These are phyloP conservation scores for Ilex paraguariensis DNA, from an alignment of 305 asterid genomes.

Conservation along the genomic window DNA sequence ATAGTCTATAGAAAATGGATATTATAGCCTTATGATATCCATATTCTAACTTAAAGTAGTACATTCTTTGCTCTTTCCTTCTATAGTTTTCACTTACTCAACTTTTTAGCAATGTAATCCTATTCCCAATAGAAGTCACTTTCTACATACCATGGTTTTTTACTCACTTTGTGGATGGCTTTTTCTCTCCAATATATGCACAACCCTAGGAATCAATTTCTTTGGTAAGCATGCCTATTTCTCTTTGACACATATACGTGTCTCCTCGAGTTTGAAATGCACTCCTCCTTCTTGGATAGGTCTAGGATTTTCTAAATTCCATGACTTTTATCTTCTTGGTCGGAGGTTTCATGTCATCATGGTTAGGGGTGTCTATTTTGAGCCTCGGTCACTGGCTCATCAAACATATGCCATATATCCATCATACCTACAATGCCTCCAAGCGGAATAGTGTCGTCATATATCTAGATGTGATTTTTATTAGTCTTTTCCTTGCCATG, in stretches of 20 bases:
- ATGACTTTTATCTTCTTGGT: constrained; percentile 80
- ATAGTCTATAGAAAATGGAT: no score
- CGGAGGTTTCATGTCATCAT: constrained; percentile 89
- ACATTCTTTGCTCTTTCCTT: no score
- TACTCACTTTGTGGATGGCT: constrained; percentile 85
- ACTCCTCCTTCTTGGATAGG: constrained; percentile 31
- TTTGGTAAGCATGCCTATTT: constrained; percentile 55
- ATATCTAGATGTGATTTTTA: constrained; percentile 69
- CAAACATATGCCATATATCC: constrained; percentile 87
- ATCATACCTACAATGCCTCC: constrained; percentile 84
- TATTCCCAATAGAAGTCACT: constrained; percentile 77
- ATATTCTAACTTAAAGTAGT: no score
- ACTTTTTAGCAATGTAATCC: constrained; percentile 68
- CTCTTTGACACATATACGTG: neutral
- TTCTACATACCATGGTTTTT: constrained; percentile 92
- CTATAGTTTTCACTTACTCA: constrained; percentile 10
- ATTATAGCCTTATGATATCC: no score
- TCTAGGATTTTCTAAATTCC: constrained; percentile 79
- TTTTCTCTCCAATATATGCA: constrained; percentile 85
- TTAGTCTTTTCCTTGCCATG: neutral
- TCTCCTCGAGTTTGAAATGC: no score
- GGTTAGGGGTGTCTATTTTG: constrained; percentile 81
- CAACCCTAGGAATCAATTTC: constrained; percentile 71
- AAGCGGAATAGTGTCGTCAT: constrained; percentile 87
- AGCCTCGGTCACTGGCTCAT: constrained; percentile 87